phyloP scores from a whole-genome alignment of 1,284 basidiomycete species.

The Irpex sp. region DNA sequence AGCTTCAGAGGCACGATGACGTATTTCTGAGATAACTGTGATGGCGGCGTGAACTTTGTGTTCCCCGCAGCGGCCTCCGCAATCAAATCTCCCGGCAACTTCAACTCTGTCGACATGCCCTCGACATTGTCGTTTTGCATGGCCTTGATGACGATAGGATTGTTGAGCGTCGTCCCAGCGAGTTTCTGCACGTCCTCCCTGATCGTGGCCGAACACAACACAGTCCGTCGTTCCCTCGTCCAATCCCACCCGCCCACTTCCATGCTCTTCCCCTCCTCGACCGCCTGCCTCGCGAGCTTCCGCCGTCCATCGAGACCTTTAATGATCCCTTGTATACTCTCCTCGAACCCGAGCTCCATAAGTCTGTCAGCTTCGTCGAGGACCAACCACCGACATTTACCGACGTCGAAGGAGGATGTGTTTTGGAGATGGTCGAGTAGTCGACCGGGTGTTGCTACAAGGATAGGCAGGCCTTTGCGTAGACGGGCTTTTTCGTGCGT shows the following conservation, averaged over 20 bases:
- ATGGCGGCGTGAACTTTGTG: constrained; percentile 88
- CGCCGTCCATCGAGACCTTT: constrained; percentile 79
- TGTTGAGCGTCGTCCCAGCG: constrained; percentile 76
- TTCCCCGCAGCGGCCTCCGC: constrained; percentile 18
- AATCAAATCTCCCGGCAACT: constrained; percentile 6
- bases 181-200: constrained; percentile 93
- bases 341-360: constrained; percentile 70
- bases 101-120: background rate
- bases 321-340: constrained; percentile 77
- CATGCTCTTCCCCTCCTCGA: constrained; percentile 63
- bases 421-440: constrained; percentile 77
- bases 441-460: constrained; percentile 70
- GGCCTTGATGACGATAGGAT: constrained; percentile 75
- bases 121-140: constrained; percentile 41
- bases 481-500: constrained; percentile 74
- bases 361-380: constrained; percentile 95
- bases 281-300: constrained; percentile 70
- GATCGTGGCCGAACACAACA: constrained; percentile 97
- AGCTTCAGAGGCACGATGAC: constrained; percentile 92
- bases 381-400: constrained; percentile 93
- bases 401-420: constrained; percentile 87
- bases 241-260: constrained; percentile 89
- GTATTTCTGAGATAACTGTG: constrained; percentile 94
- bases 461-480: constrained; percentile 69
- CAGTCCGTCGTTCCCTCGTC: constrained; percentile 70